Percentiles rank a stretch among this genome's conserved stretches.
Evolutionary conservation across 768 basidiomycete genomes (phyloP).

Genomic region (Boletus subcaerulescens): DNA sequence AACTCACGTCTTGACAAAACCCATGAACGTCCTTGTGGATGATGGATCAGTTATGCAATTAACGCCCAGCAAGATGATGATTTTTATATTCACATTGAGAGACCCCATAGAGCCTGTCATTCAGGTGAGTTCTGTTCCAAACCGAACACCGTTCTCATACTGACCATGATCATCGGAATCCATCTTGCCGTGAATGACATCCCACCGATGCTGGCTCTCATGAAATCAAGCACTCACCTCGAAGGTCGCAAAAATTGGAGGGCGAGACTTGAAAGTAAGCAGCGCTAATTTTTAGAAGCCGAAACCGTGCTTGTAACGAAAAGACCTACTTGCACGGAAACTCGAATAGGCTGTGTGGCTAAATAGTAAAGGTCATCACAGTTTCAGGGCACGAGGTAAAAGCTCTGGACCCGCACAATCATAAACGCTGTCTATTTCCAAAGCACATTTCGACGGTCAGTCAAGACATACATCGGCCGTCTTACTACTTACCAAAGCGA

Average conservation of each 20-base stretch:
- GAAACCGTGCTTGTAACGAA: neutral
- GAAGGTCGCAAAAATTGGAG: neutral
- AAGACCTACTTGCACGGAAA: neutral
- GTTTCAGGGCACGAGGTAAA: neutral
- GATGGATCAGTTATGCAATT: neutral
- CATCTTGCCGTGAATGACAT: neutral
- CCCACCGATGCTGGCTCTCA: neutral
- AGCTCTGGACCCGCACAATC: neutral
- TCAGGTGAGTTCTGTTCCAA: neutral
- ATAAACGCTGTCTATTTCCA: neutral
- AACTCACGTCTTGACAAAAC: constrained; percentile 1
- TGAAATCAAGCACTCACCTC: neutral
- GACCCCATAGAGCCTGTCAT: neutral
- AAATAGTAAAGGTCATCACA: neutral
- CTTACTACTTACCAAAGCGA: neutral
- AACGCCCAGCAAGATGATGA: neutral
- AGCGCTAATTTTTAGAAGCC: neutral
- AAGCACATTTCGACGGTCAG: neutral
- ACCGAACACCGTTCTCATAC: neutral
- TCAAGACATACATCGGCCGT: neutral
- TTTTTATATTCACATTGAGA: neutral
- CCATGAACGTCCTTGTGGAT: neutral
- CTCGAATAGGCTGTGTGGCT: neutral
- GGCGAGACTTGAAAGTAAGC: neutral
- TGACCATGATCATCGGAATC: constrained; percentile 4